Evolutionary conservation across 306 rosid genomes (phyloP).

Genomic region (Senna siamea): DNA sequence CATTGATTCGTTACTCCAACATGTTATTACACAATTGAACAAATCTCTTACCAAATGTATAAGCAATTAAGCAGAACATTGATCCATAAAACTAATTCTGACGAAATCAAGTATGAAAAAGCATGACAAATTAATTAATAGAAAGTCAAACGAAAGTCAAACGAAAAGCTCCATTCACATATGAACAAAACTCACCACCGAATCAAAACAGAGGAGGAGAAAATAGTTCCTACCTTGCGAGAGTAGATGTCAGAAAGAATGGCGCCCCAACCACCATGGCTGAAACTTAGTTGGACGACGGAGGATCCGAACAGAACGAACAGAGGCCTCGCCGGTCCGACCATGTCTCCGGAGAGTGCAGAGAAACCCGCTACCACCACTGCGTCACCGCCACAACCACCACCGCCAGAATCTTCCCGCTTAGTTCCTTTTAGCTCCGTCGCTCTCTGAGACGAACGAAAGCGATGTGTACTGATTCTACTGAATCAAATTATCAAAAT

Average conservation of each 20-base stretch:
- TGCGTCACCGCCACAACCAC: background rate
- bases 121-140: background rate
- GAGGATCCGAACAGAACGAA: constrained; percentile 94
- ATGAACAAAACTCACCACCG: background rate
- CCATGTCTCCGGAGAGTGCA: constrained; percentile 54
- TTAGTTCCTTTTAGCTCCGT: background rate
- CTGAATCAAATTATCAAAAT: background rate
- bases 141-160: background rate
- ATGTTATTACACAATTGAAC: background rate
- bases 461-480: background rate
- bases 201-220: constrained; percentile 3
- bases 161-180: background rate
- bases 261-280: constrained; percentile 91
- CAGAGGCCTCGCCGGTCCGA: constrained; percentile 75
- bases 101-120: background rate
- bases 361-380: background rate
- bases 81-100: background rate
- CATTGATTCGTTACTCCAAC: background rate
- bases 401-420: background rate
- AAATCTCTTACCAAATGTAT: background rate
- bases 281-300: constrained; percentile 81
- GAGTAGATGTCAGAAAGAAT: constrained; percentile 80
- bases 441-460: constrained; percentile 2
- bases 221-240: constrained; percentile 55
- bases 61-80: constrained; percentile 3